Percentiles rank a stretch among this genome's conserved stretches.
Evolutionary conservation across 768 basidiomycete species (phyloP).

Genomic region (Lactarius quietus): DNA sequence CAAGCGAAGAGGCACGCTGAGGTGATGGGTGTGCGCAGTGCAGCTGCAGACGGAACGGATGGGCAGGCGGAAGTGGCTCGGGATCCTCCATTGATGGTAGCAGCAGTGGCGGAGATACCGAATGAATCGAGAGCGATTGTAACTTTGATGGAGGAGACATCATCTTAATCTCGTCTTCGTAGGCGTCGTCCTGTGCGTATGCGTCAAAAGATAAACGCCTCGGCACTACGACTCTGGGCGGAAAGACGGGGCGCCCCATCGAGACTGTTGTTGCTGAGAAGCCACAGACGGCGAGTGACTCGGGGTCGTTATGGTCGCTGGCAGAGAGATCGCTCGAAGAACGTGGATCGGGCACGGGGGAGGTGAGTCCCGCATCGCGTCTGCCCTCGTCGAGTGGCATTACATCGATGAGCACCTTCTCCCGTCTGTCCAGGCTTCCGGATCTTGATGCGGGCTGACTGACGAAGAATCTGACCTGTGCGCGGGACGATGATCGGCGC

Average conservation of each 20-base stretch:
- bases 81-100: background rate
- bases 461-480: constrained; percentile 84
- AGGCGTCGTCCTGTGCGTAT: constrained; percentile 63
- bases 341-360: constrained; percentile 35
- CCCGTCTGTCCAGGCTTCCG: constrained; percentile 76
- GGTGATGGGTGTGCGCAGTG: constrained; percentile 23
- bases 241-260: constrained; percentile 22
- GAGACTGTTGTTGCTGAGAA: constrained; percentile 48
- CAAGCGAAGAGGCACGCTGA: constrained; percentile 33
- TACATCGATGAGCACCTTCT: constrained; percentile 84
- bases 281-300: constrained; percentile 38
- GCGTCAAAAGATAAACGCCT: constrained; percentile 81
- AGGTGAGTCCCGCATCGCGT: constrained; percentile 13
- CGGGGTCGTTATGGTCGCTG: constrained; percentile 33
- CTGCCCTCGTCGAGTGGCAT: constrained; percentile 44
- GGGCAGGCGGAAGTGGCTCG: constrained; percentile 4
- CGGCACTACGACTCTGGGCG: constrained; percentile 79
- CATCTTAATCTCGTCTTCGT: constrained; percentile 25
- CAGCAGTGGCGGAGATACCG: constrained; percentile 16
- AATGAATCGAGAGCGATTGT: constrained; percentile 18
- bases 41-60: constrained; percentile 2
- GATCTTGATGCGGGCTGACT: constrained; percentile 92
- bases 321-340: constrained; percentile 70
- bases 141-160: constrained; percentile 7
- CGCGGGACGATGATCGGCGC: constrained; percentile 88